phyloP scores from a whole-genome alignment of 169 alveolate genomes.

The Amoebophrya sp. region DNA sequence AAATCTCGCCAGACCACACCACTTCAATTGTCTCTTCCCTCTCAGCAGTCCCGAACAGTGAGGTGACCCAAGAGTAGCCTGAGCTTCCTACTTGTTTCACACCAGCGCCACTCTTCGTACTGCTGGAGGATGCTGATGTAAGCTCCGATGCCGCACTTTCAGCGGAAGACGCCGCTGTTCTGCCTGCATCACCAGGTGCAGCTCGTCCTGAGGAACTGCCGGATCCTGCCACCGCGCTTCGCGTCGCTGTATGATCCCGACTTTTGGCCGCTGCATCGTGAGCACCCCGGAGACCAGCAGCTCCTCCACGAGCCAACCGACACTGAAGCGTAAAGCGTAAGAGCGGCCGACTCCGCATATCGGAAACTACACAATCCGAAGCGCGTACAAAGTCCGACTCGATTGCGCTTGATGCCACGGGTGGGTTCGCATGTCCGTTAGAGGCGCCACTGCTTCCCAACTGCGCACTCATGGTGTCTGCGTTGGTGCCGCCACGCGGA shows the following conservation, averaged over 20 bases:
- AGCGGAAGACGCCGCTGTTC: no score
- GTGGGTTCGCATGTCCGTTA: no score
- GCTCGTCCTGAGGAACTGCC: no score
- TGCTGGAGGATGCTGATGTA: not conserved
- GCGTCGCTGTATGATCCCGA: no score
- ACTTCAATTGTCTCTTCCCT: not conserved
- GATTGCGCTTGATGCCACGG: no score
- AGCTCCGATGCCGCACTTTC: no score
- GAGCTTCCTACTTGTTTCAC: conserved; percentile 8
- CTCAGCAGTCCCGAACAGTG: not conserved
- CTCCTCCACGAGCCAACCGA: no score
- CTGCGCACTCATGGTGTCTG: not conserved
- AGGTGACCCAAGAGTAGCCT: not conserved
- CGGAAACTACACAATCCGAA: not conserved
- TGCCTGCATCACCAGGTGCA: no score
- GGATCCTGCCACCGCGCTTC: no score
- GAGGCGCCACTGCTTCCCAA: not conserved
- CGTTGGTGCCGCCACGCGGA: not conserved
- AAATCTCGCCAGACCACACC: not conserved
- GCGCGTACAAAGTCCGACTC: not conserved
- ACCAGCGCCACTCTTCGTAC: not conserved
- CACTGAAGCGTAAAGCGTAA: not conserved
- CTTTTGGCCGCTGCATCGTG: no score
- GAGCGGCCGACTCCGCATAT: not conserved
- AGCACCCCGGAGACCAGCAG: no score